Percentiles rank a stretch among this genome's conserved stretches.
Conservation (phyloP, 768 basidiomycete genomes). For the Tulasnella sp. region DNA sequence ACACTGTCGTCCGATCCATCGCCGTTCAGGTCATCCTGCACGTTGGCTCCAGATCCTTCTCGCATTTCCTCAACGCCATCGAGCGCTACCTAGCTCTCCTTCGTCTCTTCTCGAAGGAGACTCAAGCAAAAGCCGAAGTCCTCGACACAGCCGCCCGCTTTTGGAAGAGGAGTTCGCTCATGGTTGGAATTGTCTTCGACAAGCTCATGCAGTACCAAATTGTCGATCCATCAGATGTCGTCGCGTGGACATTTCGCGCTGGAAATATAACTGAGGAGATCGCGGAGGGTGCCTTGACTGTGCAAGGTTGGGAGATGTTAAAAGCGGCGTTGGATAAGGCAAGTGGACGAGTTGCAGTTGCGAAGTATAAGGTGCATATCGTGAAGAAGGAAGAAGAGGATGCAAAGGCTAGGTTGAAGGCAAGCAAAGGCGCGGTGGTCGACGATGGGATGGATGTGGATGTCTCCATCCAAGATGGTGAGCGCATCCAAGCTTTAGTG, state of each 20-base stretch:
- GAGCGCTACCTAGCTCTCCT: conserved; percentile 82
- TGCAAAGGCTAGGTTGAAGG: conserved; percentile 47
- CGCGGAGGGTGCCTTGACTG: conserved; percentile 29
- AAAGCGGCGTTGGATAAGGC: conserved; percentile 80
- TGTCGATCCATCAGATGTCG: conserved; percentile 86
- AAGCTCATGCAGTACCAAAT: conserved; percentile 99
- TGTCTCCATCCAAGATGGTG: conserved; percentile 29
- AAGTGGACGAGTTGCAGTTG: conserved; percentile 74
- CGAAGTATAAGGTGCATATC: conserved; percentile 58
- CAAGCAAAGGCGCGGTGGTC: conserved; percentile 31
- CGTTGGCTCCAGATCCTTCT: conserved; percentile 92
- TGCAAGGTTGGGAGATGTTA: conserved; percentile 74
- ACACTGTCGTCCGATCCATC: conserved; percentile 61
- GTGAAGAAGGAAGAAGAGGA: conserved; percentile 86
- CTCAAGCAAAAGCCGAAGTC: conserved; percentile 50
- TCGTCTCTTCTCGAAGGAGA: conserved; percentile 41
- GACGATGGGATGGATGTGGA: conserved; percentile 64
- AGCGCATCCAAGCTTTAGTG: conserved; percentile 11
- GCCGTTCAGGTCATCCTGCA: conserved; percentile 79
- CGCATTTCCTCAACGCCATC: conserved; percentile 93
- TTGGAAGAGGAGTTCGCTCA: conserved; percentile 78
- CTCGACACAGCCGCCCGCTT: conserved; percentile 61
- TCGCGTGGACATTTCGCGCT: conserved; percentile 64
- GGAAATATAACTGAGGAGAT: conserved; percentile 34
- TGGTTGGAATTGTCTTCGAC: conserved; percentile 88